A percentile compares a stretch with the other conserved stretches of the same genome.
phyloP scores from a whole-genome alignment of 345 rosid species.

The Gossypium herbaceum region DNA sequence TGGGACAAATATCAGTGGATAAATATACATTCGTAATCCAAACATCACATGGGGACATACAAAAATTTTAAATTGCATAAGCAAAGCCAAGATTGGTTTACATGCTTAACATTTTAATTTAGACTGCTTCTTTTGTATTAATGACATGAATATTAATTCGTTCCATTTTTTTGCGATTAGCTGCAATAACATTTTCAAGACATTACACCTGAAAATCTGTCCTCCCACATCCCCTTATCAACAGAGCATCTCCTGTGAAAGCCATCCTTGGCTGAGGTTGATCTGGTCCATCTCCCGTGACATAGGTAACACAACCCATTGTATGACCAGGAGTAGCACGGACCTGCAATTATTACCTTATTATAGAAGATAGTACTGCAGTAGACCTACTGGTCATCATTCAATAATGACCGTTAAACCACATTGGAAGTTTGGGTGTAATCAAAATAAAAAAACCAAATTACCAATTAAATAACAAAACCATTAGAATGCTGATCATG shows the following conservation, averaged over 20 bases:
- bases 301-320: constrained; percentile 85
- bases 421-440: neutral
- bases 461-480: neutral
- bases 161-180: neutral
- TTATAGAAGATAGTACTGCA: neutral
- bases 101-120: neutral
- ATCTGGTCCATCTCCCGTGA: constrained; percentile 72
- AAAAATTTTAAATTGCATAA: neutral
- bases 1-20: neutral
- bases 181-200: constrained; percentile 2
- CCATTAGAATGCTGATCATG: neutral
- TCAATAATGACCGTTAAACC: neutral
- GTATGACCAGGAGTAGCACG: constrained; percentile 45
- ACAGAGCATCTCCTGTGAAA: constrained; percentile 85
- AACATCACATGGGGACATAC: neutral
- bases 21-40: neutral
- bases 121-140: neutral
- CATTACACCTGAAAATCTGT: constrained; percentile 87
- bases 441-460: neutral
- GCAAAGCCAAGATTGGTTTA: neutral
- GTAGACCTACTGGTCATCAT: neutral
- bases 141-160: neutral
- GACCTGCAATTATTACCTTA: constrained; percentile 20
- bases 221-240: constrained; percentile 96
- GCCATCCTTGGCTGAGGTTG: constrained; percentile 93